Conservation (phyloP, 495 filamentous ascomycete species). For the Hypoxylon cercidicola region DNA sequence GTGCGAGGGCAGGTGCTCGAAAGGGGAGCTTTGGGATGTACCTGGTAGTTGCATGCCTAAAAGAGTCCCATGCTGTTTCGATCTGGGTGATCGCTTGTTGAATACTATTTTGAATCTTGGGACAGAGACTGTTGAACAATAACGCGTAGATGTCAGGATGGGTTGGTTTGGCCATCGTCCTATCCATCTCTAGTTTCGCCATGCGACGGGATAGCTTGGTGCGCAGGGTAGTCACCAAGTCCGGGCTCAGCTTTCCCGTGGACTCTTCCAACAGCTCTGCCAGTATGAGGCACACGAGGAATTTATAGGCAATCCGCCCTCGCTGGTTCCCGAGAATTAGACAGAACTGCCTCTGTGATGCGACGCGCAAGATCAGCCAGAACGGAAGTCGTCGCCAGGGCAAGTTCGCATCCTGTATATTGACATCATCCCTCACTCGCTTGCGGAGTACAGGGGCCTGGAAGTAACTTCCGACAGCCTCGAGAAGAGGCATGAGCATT, state of each 20-base stretch:
- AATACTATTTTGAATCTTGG: slow-evolving; percentile 35
- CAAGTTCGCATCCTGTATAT: slow-evolving; percentile 52
- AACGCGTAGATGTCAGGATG: background rate
- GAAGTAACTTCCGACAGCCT: slow-evolving; percentile 57
- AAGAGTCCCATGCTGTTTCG: slow-evolving; percentile 43
- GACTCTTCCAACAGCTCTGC: slow-evolving; percentile 55
- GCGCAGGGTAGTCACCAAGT: slow-evolving; percentile 51
- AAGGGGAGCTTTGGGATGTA: slow-evolving; percentile 53
- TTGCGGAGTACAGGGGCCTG: slow-evolving; percentile 57
- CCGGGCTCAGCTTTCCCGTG: slow-evolving; percentile 32
- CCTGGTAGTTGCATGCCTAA: slow-evolving; percentile 46
- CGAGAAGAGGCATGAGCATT: slow-evolving; percentile 66
- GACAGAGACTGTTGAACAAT: slow-evolving; percentile 32
- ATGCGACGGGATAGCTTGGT: slow-evolving; percentile 70
- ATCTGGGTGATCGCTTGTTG: slow-evolving; percentile 22
- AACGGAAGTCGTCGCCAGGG: slow-evolving; percentile 68
- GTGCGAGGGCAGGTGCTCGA: slow-evolving; percentile 42
- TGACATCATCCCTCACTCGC: slow-evolving; percentile 68
- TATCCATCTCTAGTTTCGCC: slow-evolving; percentile 65
- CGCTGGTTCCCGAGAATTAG: slow-evolving; percentile 53
- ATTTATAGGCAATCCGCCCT: slow-evolving; percentile 68
- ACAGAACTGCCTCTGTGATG: slow-evolving; percentile 59
- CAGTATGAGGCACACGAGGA: slow-evolving; percentile 60
- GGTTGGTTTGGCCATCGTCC: background rate
- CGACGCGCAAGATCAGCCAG: slow-evolving; percentile 68